A percentile compares a stretch with the other conserved stretches of the same genome.
phyloP scores from a whole-genome alignment of 2,329 filamentous ascomycete species.

The Microsporum canis region DNA sequence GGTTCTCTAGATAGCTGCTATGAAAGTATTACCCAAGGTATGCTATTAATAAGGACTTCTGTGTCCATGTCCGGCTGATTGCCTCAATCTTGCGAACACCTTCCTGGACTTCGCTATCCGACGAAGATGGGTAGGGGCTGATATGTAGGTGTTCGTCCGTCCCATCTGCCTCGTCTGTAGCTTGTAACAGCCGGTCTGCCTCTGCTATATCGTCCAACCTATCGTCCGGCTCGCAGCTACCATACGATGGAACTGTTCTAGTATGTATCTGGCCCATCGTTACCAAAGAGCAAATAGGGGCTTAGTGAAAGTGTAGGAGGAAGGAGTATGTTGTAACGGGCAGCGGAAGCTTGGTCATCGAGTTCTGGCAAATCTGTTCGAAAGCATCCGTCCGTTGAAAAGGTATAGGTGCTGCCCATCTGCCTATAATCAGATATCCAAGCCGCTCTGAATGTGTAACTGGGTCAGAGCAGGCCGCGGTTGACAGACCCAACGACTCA shows the following conservation, averaged over 20 bases:
- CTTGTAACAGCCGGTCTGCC: slow-evolving; percentile 11
- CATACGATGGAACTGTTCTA: slow-evolving; percentile 11
- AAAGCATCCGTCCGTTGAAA: neutral
- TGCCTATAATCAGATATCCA: too few species aligned
- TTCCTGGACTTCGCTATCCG: slow-evolving; percentile 27
- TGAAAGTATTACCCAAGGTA: slow-evolving; percentile 34
- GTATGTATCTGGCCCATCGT: slow-evolving; percentile 9
- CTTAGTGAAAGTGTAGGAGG: neutral
- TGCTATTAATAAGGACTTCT: slow-evolving; percentile 36
- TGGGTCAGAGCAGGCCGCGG: neutral
- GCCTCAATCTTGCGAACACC: slow-evolving; percentile 44
- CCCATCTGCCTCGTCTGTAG: slow-evolving; percentile 7
- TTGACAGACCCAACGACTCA: neutral
- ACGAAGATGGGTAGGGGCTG: slow-evolving; percentile 7
- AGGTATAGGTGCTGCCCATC: neutral
- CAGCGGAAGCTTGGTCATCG: neutral
- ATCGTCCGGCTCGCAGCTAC: slow-evolving; percentile 12
- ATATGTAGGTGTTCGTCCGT: slow-evolving; percentile 7
- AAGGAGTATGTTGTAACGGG: neutral
- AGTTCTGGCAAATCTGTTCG: neutral
- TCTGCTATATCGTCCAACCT: slow-evolving; percentile 10
- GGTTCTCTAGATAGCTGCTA: neutral
- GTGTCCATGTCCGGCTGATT: slow-evolving; percentile 43
- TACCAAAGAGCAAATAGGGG: neutral
- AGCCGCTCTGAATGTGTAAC: too few species aligned